Percentiles rank a stretch among this genome's conserved stretches.
These are phyloP conservation scores for Pythium dissotocum DNA, from an alignment of 352 stramenopile genomes.

Conservation along the genomic window DNA sequence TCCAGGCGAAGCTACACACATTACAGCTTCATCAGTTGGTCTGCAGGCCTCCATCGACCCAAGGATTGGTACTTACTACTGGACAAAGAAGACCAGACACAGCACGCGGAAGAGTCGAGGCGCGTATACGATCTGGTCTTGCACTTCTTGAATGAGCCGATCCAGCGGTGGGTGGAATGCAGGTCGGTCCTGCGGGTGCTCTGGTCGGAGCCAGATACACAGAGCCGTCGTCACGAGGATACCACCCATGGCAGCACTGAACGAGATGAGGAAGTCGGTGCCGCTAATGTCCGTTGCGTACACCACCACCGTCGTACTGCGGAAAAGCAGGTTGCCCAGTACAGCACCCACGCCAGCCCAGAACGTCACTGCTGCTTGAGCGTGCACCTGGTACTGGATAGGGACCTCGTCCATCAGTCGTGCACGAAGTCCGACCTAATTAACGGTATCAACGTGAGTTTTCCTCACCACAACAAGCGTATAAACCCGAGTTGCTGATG, in stretches of 20 bases:
- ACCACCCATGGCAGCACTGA: slow-evolving; percentile 47
- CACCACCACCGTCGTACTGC: slow-evolving; percentile 66
- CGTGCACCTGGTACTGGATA: slow-evolving; percentile 78
- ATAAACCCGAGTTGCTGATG: too few species aligned
- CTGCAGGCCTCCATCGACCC: not conserved
- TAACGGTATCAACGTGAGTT: too few species aligned
- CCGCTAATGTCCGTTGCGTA: slow-evolving; percentile 71
- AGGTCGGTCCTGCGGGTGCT: slow-evolving; percentile 61
- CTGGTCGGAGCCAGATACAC: slow-evolving; percentile 57
- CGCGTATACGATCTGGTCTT: slow-evolving; percentile 63
- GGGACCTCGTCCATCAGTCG: slow-evolving; percentile 79
- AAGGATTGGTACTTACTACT: slow-evolving; percentile 41
- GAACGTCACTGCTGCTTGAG: slow-evolving; percentile 64
- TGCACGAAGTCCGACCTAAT: slow-evolving; percentile 61
- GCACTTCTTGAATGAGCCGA: slow-evolving; percentile 54
- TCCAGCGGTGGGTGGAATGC: slow-evolving; percentile 54
- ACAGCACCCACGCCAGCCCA: slow-evolving; percentile 66
- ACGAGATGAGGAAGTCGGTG: slow-evolving; percentile 63
- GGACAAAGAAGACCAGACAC: slow-evolving; percentile 68
- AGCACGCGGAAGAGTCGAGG: slow-evolving; percentile 67
- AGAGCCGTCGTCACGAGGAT: slow-evolving; percentile 52
- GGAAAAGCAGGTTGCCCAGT: slow-evolving; percentile 62
- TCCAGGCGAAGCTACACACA: slow-evolving; percentile 58
- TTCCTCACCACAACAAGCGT: too few species aligned
- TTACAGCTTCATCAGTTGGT: not conserved